A percentile compares a stretch with the other conserved stretches of the same genome.
Conservation (phyloP, 2,329 filamentous ascomycete genomes). For the Westerdykella ornata region DNA sequence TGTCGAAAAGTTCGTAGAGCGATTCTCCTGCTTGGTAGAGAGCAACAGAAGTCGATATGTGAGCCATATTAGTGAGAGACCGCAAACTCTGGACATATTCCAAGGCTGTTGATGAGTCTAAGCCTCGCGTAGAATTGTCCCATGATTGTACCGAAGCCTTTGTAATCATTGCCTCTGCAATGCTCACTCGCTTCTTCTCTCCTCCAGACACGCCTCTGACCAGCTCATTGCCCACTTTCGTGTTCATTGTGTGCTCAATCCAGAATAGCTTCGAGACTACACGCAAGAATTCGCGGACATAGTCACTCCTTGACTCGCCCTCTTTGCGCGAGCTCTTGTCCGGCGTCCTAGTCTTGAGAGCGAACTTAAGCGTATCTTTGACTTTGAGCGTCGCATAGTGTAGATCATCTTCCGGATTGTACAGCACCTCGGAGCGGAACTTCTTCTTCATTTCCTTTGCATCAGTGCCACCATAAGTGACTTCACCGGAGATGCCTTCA, state of each 20-base stretch:
- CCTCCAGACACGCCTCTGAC: constrained; percentile 55
- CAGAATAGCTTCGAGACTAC: constrained; percentile 67
- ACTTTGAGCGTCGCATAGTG: constrained; percentile 76
- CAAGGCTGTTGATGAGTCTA: constrained; percentile 66
- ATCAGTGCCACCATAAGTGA: constrained; percentile 50
- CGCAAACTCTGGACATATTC: constrained; percentile 65
- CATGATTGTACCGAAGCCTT: constrained; percentile 25
- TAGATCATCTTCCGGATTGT: constrained; percentile 71
- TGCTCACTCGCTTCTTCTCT: constrained; percentile 45
- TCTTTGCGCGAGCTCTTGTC: constrained; percentile 54
- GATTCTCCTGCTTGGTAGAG: constrained; percentile 59
- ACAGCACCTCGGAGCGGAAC: constrained; percentile 60
- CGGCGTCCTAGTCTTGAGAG: constrained; percentile 61
- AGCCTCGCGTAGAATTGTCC: constrained; percentile 60
- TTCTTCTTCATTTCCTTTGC: constrained; percentile 48
- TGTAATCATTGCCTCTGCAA: constrained; percentile 46
- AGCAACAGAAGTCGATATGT: constrained; percentile 58
- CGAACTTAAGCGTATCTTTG: constrained; percentile 66
- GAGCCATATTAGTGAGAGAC: constrained; percentile 57
- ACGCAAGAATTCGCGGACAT: constrained; percentile 55
- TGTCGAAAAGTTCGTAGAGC: constrained; percentile 36
- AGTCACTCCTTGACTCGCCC: constrained; percentile 56
- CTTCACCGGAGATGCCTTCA: constrained; percentile 51
- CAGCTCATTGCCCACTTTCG: constrained; percentile 68
- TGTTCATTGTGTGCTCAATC: constrained; percentile 64